Percentiles rank a stretch among this genome's conserved stretches.
Conservation (phyloP, 495 filamentous ascomycete species). For the Cercophora newfieldiana region DNA sequence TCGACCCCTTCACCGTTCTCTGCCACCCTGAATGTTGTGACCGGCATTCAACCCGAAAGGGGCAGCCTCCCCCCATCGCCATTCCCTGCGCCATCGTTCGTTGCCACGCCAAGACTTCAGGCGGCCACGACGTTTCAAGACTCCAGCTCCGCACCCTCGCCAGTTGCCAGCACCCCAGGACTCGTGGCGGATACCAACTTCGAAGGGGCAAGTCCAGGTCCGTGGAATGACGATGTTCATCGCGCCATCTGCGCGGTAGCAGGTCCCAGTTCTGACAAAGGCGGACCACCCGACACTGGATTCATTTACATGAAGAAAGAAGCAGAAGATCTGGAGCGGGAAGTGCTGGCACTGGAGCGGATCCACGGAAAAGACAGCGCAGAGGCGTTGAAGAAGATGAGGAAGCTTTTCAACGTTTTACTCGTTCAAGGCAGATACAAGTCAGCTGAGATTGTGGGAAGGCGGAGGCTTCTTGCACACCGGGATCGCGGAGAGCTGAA, state of each 20-base stretch:
- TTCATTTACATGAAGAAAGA: not conserved
- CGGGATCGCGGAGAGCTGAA: not conserved
- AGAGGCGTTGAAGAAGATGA: not conserved
- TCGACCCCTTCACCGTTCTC: not conserved
- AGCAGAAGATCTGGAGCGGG: not conserved
- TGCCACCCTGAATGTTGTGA: not conserved
- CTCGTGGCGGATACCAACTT: constrained; percentile 4
- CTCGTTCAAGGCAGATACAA: not conserved
- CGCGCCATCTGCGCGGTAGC: not conserved
- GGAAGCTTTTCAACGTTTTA: not conserved
- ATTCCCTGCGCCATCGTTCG: not conserved
- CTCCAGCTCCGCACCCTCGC: not conserved
- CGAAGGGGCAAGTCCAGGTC: not conserved
- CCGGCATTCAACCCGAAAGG: not conserved
- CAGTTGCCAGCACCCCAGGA: not conserved
- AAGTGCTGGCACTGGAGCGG: not conserved
- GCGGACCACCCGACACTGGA: not conserved
- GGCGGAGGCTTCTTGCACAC: not conserved
- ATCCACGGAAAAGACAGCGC: not conserved
- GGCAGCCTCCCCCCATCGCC: not conserved
- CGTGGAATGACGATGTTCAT: constrained; percentile 4
- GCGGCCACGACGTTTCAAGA: not conserved
- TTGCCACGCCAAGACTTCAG: not conserved
- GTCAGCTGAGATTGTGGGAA: not conserved
- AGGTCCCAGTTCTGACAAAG: not conserved